A percentile compares a stretch with the other conserved stretches of the same genome.
Evolutionary conservation across 169 alveolate genomes (phyloP).

Genomic region (Babesia bigemina): DNA sequence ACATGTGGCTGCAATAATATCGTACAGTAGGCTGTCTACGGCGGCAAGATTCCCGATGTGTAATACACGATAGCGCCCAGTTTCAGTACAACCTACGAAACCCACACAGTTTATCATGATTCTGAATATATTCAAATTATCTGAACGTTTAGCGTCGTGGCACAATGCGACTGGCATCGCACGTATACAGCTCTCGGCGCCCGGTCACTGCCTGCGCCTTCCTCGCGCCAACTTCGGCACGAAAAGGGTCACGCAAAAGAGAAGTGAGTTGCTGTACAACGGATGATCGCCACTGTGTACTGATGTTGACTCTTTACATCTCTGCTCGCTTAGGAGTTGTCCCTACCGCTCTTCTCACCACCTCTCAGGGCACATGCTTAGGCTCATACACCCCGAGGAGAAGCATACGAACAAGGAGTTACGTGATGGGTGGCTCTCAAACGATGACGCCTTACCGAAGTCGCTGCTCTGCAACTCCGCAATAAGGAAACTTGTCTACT

Average conservation of each 20-base stretch:
- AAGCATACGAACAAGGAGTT: conserved; percentile 39
- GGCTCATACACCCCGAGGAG: conserved; percentile 64
- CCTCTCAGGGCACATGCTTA: conserved; percentile 53
- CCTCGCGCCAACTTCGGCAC: conserved; percentile 52
- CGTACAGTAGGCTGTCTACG: no score
- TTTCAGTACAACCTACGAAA: no score
- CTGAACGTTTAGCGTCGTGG: background rate
- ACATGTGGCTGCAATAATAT: no score
- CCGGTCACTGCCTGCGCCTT: background rate
- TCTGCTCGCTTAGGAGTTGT: background rate
- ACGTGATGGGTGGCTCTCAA: conserved; percentile 34
- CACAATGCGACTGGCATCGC: background rate
- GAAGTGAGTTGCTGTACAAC: conserved; percentile 24
- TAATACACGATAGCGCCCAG: no score
- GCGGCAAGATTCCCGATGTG: no score
- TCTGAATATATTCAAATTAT: conserved; percentile 22
- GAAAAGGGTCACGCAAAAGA: conserved; percentile 63
- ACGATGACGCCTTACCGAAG: conserved; percentile 74
- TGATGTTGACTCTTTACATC: background rate
- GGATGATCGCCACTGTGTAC: background rate
- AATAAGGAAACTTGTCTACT: conserved; percentile 76
- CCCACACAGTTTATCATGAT: background rate
- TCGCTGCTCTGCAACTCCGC: conserved; percentile 81
- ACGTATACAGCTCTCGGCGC: background rate
- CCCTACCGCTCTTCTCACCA: background rate